phyloP scores from a whole-genome alignment of 139 green algal genomes.

The Tetradesmus lagerheimii region DNA sequence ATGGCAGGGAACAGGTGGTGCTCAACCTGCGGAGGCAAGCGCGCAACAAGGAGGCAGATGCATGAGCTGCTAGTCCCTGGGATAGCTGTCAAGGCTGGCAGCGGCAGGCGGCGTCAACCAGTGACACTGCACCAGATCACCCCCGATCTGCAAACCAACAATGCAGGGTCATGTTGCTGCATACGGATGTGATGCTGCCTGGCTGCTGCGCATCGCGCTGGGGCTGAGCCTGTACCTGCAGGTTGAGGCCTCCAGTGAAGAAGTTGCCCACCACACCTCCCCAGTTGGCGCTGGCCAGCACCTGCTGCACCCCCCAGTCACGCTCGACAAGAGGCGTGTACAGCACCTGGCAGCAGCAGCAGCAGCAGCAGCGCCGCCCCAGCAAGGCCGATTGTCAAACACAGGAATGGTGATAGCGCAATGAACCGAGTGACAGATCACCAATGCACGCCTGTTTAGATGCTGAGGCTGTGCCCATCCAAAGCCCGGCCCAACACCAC shows the following conservation, averaged over 20 bases:
- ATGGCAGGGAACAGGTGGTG: slow-evolving; percentile 89
- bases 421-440: too few species aligned
- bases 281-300: slow-evolving; percentile 87
- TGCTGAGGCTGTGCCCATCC: too few species aligned
- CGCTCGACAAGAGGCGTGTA: slow-evolving; percentile 34
- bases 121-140: too few species aligned
- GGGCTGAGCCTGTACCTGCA: slow-evolving; percentile 64
- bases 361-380: slow-evolving; percentile 21
- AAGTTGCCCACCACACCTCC: slow-evolving; percentile 85
- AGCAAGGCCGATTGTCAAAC: not conserved
- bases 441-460: too few species aligned
- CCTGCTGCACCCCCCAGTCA: slow-evolving; percentile 81
- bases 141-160: too few species aligned
- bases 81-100: too few species aligned
- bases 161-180: not conserved
- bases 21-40: slow-evolving; percentile 69
- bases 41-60: too few species aligned
- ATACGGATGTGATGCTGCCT: not conserved
- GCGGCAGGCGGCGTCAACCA: too few species aligned
- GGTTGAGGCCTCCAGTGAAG: slow-evolving; percentile 88
- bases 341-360: slow-evolving; percentile 39
- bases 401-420: too few species aligned
- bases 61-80: too few species aligned
- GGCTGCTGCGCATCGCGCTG: too few species aligned
- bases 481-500: too few species aligned